Conservation (phyloP, 345 rosid genomes). For the Reutealis trisperma region DNA sequence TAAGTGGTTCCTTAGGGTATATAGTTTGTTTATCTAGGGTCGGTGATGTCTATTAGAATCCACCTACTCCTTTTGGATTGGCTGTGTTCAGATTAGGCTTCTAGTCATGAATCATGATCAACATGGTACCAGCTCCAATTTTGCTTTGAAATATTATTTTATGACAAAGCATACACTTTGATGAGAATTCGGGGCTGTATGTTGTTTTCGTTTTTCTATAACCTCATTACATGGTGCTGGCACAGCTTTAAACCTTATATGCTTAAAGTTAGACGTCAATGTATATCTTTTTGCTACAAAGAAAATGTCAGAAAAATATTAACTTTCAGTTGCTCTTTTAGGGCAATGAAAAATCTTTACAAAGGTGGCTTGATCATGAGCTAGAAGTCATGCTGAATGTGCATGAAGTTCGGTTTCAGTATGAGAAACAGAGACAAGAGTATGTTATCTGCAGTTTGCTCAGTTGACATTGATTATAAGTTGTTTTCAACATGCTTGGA, state of each 20-base stretch:
- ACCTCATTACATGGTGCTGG: not conserved
- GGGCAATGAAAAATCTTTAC: slow-evolving; percentile 90
- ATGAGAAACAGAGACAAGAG: slow-evolving; percentile 98
- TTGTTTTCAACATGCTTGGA: not conserved
- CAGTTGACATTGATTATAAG: not conserved
- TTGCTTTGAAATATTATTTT: slow-evolving; percentile 9
- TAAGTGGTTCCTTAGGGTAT: slow-evolving; percentile 7
- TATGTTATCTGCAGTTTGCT: slow-evolving; percentile 37
- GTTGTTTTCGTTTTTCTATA: slow-evolving; percentile 6
- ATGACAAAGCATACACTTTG: not conserved
- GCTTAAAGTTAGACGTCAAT: not conserved
- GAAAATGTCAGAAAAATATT: slow-evolving; percentile 1
- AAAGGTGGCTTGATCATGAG: slow-evolving; percentile 96
- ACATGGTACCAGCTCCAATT: slow-evolving; percentile 7
- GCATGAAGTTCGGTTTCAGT: slow-evolving; percentile 96
- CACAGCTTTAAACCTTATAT: not conserved
- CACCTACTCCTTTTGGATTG: slow-evolving; percentile 4
- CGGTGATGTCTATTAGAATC: not conserved
- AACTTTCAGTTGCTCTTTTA: slow-evolving; percentile 24
- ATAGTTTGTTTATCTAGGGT: slow-evolving; percentile 18
- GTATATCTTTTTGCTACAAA: not conserved
- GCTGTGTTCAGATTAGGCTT: slow-evolving; percentile 15
- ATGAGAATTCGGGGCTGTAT: not conserved
- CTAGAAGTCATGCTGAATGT: slow-evolving; percentile 97
- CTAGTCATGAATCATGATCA: slow-evolving; percentile 15